These are phyloP conservation scores for Azolla pinnata DNA, from an alignment of 75 land plant species.

Conservation along the genomic window DNA sequence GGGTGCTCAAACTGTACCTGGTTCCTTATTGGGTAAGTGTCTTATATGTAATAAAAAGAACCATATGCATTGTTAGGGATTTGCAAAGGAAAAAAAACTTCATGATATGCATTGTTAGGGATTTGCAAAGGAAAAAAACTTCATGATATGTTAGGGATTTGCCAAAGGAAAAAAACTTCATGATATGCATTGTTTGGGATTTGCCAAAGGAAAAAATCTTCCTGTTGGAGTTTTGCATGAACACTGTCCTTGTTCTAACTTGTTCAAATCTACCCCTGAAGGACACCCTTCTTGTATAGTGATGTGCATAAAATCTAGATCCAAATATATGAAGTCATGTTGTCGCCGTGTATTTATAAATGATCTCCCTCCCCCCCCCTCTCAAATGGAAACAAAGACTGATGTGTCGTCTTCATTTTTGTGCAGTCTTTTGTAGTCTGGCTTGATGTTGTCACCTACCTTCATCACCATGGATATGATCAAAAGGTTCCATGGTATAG, in stretches of 20 bases:
- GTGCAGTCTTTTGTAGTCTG: conserved; percentile 65
- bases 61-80: not conserved
- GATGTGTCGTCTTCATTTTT: not conserved
- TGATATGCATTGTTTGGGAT: not conserved
- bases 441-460: conserved; percentile 83
- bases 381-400: not conserved
- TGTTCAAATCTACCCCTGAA: not conserved
- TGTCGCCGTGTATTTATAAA: not conserved
- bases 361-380: not conserved
- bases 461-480: conserved; percentile 95
- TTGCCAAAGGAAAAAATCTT: not conserved
- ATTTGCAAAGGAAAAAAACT: not conserved
- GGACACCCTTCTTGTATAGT: not conserved
- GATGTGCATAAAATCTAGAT: not conserved
- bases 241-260: not conserved
- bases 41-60: not conserved
- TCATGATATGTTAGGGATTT: not conserved
- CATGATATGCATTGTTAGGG: not conserved
- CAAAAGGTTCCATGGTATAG: conserved; percentile 94
- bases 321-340: conserved; percentile 6
- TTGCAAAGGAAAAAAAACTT: not conserved
- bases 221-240: not conserved
- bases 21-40: conserved; percentile 70
- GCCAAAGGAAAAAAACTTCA: not conserved
- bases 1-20: conserved; percentile 65